Evolutionary conservation across 768 basidiomycete genomes (phyloP).

Genomic region (Auriscalpium orientale): DNA sequence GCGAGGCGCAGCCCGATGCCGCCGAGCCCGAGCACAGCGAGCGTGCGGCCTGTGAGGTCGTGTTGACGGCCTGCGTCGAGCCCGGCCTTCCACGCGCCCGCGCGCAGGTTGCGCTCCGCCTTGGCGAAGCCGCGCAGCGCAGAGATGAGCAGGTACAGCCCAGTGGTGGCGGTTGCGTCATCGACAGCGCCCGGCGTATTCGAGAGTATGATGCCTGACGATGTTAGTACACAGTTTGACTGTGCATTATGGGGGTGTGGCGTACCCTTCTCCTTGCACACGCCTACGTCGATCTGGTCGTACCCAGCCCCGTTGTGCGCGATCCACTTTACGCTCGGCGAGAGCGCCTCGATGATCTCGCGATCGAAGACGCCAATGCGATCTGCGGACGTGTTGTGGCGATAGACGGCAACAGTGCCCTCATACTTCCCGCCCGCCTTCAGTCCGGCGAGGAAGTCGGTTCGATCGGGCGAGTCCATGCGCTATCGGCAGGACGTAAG

Average conservation of each 20-base stretch:
- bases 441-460: slow-evolving; percentile 62
- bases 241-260: background rate
- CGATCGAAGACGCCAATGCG: slow-evolving; percentile 74
- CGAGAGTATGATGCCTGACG: slow-evolving; percentile 65
- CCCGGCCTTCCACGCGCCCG: slow-evolving; percentile 52
- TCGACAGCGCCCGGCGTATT: slow-evolving; percentile 89
- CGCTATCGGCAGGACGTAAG: slow-evolving; percentile 23
- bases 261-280: slow-evolving; percentile 63
- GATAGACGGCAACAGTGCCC: slow-evolving; percentile 68
- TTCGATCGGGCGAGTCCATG: slow-evolving; percentile 53
- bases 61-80: slow-evolving; percentile 41
- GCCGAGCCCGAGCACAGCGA: slow-evolving; percentile 70
- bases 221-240: background rate
- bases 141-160: slow-evolving; percentile 75
- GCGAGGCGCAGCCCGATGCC: slow-evolving; percentile 71
- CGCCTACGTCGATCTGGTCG: slow-evolving; percentile 75
- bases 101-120: slow-evolving; percentile 50
- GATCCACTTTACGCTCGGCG: slow-evolving; percentile 71
- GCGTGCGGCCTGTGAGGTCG: slow-evolving; percentile 60
- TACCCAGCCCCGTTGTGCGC: slow-evolving; percentile 93
- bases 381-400: slow-evolving; percentile 59
- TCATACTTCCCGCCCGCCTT: slow-evolving; percentile 65
- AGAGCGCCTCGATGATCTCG: slow-evolving; percentile 64
- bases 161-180: slow-evolving; percentile 86
- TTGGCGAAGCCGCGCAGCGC: slow-evolving; percentile 65